Conservation (phyloP, 2,329 filamentous ascomycete genomes). For the Claviceps fusiformis region DNA sequence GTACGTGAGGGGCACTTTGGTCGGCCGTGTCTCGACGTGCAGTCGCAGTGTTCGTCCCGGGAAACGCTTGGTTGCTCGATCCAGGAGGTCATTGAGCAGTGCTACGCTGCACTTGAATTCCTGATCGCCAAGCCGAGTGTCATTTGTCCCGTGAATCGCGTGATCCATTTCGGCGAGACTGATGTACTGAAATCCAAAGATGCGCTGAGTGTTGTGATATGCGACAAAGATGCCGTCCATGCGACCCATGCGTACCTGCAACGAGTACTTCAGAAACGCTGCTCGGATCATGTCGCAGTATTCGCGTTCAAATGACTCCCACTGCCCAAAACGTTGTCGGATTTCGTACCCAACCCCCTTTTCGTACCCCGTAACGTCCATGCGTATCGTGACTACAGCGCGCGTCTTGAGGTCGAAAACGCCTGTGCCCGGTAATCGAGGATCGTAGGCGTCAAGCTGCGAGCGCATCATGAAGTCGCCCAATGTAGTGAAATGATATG, state of each 20-base stretch:
- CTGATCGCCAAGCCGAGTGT: slow-evolving; percentile 56
- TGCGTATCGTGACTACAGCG: slow-evolving; percentile 81
- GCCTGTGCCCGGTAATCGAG: slow-evolving; percentile 73
- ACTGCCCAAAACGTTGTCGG: slow-evolving; percentile 58
- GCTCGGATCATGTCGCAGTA: slow-evolving; percentile 94
- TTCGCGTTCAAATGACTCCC: slow-evolving; percentile 87
- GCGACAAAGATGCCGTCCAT: slow-evolving; percentile 99
- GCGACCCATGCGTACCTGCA: slow-evolving; percentile 90
- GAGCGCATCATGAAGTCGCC: slow-evolving; percentile 90
- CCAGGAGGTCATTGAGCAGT: slow-evolving; percentile 65
- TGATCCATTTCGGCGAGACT: slow-evolving; percentile 74
- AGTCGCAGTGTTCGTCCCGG: slow-evolving; percentile 65
- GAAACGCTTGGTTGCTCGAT: slow-evolving; percentile 61
- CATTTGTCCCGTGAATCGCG: slow-evolving; percentile 67
- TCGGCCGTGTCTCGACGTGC: slow-evolving; percentile 63
- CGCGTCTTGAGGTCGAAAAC: slow-evolving; percentile 96
- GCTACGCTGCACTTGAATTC: slow-evolving; percentile 76
- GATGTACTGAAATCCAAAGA: slow-evolving; percentile 97
- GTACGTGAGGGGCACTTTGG: slow-evolving; percentile 57
- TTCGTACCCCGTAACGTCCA: slow-evolving; percentile 62
- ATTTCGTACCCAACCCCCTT: slow-evolving; percentile 81
- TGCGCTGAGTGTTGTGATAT: slow-evolving; percentile 85
- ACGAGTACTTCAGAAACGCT: slow-evolving; percentile 89
- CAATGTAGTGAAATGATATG: slow-evolving; percentile 76
- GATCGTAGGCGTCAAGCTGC: slow-evolving; percentile 82